Evolutionary conservation across 371 early-diverging fungal genomes (phyloP), one percentile per base, ranked within the genome.

Genomic region (Mortierella sp.): DNA sequence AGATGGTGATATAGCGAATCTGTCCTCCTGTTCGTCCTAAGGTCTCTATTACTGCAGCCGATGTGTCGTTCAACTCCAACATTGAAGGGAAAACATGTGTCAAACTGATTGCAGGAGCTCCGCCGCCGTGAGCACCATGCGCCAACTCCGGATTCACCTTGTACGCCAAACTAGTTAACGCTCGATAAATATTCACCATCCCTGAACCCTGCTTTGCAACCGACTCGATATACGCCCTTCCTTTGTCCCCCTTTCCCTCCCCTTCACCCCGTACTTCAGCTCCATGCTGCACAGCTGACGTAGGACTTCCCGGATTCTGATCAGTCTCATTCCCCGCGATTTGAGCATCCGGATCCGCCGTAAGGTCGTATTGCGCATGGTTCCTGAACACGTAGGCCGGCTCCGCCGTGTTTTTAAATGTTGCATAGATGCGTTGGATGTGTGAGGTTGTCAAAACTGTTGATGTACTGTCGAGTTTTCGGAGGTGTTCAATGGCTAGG

Each of bases 141-240:
- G 9, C 2, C 16, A 21, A 13, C n/a, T 11, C 34, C 2, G 58
- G 48, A 19, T 42, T 42, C 28, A 70, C 11, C 28, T 70, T 75
- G 57, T 75, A 76, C 63, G 26, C 42, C 14, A 83, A 44, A 74
- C 77, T 79, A 44, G 50, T 47, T 48, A 83, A 5, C 9, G 76
- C 81, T 3, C 79, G 72, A 65, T 70, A 81, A 21, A 84, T 60
- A 45, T 84, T 76, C 21, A 77, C 52, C 79, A 81, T 42, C n/a
- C 81, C 84, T 0, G 81, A 75, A 6, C 84, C 81, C 16, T 84
- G 84, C 45, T 81, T 81, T 14, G 84, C 81, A 8, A 81, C 76
- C 3, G 81, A 84, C 6, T 77, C 76, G 5, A 80, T 42, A 10
- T 24, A 16, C 10, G 72, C 57, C 21, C n/a, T 14, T 2, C 72